Percentiles rank a stretch among this genome's conserved stretches.
Evolutionary conservation across 495 filamentous ascomycete species (phyloP).

Genomic region (Niebla homalea): DNA sequence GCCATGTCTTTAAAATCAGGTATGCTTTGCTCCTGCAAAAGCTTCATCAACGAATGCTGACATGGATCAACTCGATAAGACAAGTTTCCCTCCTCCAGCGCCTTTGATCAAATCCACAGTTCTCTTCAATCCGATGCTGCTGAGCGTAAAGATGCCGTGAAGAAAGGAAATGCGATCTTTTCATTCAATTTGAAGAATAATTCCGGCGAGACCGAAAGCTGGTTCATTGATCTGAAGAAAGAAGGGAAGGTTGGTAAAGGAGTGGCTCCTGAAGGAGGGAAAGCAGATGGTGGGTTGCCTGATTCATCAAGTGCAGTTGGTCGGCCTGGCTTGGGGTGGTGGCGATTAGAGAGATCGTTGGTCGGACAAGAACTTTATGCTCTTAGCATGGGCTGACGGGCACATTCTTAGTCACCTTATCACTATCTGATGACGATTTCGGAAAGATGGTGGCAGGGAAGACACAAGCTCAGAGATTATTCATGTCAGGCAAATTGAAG

Average conservation of each 20-base stretch:
- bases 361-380: neutral
- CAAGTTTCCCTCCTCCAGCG: conserved; percentile 77
- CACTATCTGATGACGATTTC: conserved; percentile 79
- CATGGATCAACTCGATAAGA: conserved; percentile 31
- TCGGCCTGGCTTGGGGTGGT: too few species aligned
- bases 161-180: conserved; percentile 76
- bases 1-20: conserved; percentile 78
- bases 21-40: conserved; percentile 23
- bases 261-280: conserved; percentile 47
- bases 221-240: conserved; percentile 92
- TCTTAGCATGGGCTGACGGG: neutral
- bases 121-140: conserved; percentile 55
- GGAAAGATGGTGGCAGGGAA: conserved; percentile 68
- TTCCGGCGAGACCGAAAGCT: conserved; percentile 62
- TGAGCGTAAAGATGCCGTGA: conserved; percentile 76
- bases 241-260: conserved; percentile 74
- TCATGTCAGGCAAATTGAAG: conserved; percentile 96
- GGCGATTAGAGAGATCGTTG: neutral
- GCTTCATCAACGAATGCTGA: neutral
- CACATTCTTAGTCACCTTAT: conserved; percentile 53
- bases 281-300: conserved; percentile 59
- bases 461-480: conserved; percentile 86
- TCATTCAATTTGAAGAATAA: conserved; percentile 86
- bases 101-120: conserved; percentile 77
- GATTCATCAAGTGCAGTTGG: too few species aligned